Percentiles rank a stretch among this genome's conserved stretches.
Conservation (phyloP, 2,329 filamentous ascomycete species). For the Blumeria graminis region DNA sequence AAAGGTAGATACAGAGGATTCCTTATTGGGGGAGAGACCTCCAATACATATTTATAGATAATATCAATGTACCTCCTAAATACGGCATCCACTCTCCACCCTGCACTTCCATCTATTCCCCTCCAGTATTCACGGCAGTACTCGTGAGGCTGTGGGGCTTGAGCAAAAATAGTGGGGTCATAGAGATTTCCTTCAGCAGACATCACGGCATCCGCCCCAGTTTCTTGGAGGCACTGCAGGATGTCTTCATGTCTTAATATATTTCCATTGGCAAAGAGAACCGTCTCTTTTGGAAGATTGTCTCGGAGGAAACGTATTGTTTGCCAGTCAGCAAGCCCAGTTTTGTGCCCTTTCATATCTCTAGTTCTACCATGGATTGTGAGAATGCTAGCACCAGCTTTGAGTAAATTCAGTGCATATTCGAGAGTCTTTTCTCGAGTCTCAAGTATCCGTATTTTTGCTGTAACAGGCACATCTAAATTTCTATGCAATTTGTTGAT, state of each 20-base stretch:
- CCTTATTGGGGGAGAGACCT: slow-evolving; percentile 37
- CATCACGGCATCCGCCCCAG: slow-evolving; percentile 84
- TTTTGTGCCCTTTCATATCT: slow-evolving; percentile 91
- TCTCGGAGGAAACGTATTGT: slow-evolving; percentile 63
- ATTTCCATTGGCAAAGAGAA: slow-evolving; percentile 94
- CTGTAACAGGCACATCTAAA: slow-evolving; percentile 66
- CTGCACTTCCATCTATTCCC: slow-evolving; percentile 52
- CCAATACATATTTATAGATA: slow-evolving; percentile 53
- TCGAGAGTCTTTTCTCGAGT: slow-evolving; percentile 65
- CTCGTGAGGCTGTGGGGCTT: slow-evolving; percentile 34
- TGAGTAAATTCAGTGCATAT: slow-evolving; percentile 71
- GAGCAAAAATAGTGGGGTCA: slow-evolving; percentile 68
- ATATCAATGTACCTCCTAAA: slow-evolving; percentile 79
- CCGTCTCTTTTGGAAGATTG: slow-evolving; percentile 61
- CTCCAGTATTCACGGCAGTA: slow-evolving; percentile 72
- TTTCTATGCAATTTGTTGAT: slow-evolving; percentile 63
- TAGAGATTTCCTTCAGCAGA: slow-evolving; percentile 86
- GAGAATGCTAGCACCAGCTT: slow-evolving; percentile 74
- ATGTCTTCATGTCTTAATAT: slow-evolving; percentile 63
- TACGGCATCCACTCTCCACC: slow-evolving; percentile 73
- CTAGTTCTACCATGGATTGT: slow-evolving; percentile 74
- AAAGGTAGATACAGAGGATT: slow-evolving; percentile 47
- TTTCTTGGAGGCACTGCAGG: slow-evolving; percentile 50
- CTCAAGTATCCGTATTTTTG: slow-evolving; percentile 80
- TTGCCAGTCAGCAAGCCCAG: slow-evolving; percentile 80